Evolutionary conservation across 2,329 filamentous ascomycete genomes (phyloP), one percentile per base, ranked within the genome.

Genomic region (Didymellaceae sp.): DNA sequence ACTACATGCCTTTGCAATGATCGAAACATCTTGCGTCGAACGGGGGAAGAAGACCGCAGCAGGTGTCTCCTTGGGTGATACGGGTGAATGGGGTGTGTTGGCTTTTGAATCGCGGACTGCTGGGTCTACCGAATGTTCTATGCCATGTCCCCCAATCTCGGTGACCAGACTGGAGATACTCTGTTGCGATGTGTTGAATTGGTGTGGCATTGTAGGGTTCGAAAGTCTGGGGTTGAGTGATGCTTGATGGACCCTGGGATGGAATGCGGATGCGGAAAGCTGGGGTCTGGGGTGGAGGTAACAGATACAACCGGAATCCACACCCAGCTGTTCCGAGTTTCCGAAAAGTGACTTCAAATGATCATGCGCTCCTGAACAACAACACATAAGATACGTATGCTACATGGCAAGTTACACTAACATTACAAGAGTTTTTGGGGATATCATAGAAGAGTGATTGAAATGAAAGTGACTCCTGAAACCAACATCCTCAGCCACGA

Each of bases 1-100:
- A 70, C 95, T 88, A 75, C 91, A 96, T 47, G 95, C 78, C 76
- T 91, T 90, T 82, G 95, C 89, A 45, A 96, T 83, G 50, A 80
- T 75, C 1, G 88, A 87, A 1, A 95, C 90, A 60, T 96, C 86
- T 55, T 90, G 86, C 0, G 92, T 96, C 16, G 81, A 83, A 22
- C 73, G 77, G 0, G 91, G 91, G 65, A 86, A 91, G 40, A 95
- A 81, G 37, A 96, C 80, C 64, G 89, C 67, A 32, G 73, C 72
- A 0, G 78, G 76, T 6, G 64, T 55, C 43, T 80, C 70, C 10
- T 61, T 39, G 0, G 69, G 61, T 1, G 42, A 7, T 2, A 54
- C 59, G 13, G 59, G 58, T 2, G 66, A 69, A n/a, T 66, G 61
- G 4, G 41, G 35, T 1, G 66, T 69, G 24, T 54, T 58, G 6